These are phyloP conservation scores for Sicyos baderoa DNA, from an alignment of 306 rosid species.

Conservation along the genomic window DNA sequence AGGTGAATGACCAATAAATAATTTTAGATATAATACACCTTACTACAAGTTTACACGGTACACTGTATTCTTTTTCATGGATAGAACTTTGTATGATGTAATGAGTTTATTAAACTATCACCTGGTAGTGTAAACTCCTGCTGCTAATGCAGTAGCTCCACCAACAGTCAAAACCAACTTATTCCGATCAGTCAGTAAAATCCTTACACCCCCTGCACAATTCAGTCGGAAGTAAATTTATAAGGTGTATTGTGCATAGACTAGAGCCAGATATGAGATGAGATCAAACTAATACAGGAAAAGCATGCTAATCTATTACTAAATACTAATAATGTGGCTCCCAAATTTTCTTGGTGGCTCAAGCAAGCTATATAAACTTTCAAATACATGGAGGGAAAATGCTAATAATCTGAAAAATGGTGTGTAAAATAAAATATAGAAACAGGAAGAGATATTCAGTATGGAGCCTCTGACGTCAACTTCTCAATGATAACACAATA, in stretches of 20 bases:
- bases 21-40: too few species aligned
- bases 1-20: constrained; percentile 1
- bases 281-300: constrained; percentile 9
- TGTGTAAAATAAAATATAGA: not conserved
- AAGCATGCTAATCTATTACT: not conserved
- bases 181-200: constrained; percentile 74
- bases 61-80: not conserved
- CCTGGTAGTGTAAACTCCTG: constrained; percentile 97
- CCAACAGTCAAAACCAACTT: constrained; percentile 91
- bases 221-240: constrained; percentile 22
- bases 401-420: not conserved
- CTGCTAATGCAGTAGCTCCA: constrained; percentile 97
- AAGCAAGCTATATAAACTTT: constrained; percentile 3
- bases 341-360: not conserved
- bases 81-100: not conserved
- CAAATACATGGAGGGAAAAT: not conserved
- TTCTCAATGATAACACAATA: not conserved
- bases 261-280: constrained; percentile 12
- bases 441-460: not conserved
- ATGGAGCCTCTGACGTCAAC: not conserved
- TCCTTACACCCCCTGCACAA: constrained; percentile 77
- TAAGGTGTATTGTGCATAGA: constrained; percentile 14
- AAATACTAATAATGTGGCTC: not conserved
- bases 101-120: constrained; percentile 16
- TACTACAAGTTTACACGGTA: too few species aligned